Conservation (phyloP, 257 asterid genomes). For the Fraxinus anomala region DNA sequence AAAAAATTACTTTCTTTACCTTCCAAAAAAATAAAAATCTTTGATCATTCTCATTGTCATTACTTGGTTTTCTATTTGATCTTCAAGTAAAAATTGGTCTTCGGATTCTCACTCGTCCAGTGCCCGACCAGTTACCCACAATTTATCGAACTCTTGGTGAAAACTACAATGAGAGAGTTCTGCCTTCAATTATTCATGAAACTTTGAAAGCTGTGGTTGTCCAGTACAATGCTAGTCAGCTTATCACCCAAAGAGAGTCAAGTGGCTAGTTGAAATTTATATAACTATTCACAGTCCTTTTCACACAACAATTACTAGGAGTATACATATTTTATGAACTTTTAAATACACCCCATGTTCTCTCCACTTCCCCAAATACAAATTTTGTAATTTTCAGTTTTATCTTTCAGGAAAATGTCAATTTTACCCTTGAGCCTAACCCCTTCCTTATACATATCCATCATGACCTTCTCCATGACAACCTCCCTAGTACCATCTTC, state of each 20-base stretch:
- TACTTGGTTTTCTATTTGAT: too few relatives aligned
- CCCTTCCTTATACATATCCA: not conserved
- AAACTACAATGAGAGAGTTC: too few relatives aligned
- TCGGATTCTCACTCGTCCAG: too few relatives aligned
- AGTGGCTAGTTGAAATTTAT: not conserved
- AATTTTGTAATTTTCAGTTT: not conserved
- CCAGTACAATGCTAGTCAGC: too few relatives aligned
- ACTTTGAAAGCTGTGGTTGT: too few relatives aligned
- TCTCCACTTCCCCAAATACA: not conserved
- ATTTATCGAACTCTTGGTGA: too few relatives aligned
- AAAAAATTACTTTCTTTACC: not conserved
- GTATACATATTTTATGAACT: not conserved
- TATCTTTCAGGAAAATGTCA: not conserved
- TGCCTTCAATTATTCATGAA: too few relatives aligned
- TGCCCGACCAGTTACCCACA: too few relatives aligned
- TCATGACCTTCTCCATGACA: too few relatives aligned
- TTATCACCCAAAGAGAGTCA: too few relatives aligned
- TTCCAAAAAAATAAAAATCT: not conserved
- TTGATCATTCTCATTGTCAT: not conserved
- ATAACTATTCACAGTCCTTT: not conserved
- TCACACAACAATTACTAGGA: not conserved
- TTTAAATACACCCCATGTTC: not conserved
- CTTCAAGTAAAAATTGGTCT: too few relatives aligned
- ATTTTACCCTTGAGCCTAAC: not conserved
- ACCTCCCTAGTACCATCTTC: too few relatives aligned